A percentile compares a stretch with the other conserved stretches of the same genome.
These are phyloP conservation scores for Ceratocystis ficicola DNA, from an alignment of 2,329 filamentous ascomycete species.

Conservation along the genomic window DNA sequence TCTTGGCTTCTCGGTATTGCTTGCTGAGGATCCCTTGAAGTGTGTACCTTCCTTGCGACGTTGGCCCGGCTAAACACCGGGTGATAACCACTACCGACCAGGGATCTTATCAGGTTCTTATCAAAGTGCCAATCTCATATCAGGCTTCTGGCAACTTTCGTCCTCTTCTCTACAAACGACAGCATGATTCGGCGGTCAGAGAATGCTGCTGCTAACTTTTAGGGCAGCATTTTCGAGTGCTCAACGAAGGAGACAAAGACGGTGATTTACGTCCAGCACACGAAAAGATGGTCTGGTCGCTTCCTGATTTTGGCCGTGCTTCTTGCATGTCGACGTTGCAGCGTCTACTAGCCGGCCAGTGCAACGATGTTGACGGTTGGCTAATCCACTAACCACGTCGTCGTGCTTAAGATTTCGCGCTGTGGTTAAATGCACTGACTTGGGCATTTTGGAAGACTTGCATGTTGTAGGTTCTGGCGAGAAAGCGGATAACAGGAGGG, in stretches of 20 bases:
- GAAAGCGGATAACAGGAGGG: neutral
- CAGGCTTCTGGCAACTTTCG: neutral
- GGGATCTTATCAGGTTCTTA: neutral
- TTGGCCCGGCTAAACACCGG: neutral
- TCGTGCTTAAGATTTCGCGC: neutral
- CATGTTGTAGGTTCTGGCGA: neutral
- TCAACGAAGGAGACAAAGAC: neutral
- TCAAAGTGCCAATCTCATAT: neutral
- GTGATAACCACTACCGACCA: neutral
- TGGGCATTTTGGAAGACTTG: neutral
- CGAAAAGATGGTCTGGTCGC: neutral
- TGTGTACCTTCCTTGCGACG: neutral
- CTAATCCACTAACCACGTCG: neutral
- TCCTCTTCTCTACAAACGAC: neutral
- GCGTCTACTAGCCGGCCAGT: neutral
- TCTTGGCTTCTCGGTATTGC: neutral
- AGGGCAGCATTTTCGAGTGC: neutral
- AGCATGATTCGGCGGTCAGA: neutral
- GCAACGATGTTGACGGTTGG: constrained; percentile 3
- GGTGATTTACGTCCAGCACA: too few relatives aligned
- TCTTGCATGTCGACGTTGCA: neutral
- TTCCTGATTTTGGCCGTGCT: neutral
- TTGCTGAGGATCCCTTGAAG: neutral
- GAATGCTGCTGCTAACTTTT: neutral
- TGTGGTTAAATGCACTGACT: neutral